Evolutionary conservation across 75 land plant species (phyloP).

Genomic region (Selaginella moellendorffii): DNA sequence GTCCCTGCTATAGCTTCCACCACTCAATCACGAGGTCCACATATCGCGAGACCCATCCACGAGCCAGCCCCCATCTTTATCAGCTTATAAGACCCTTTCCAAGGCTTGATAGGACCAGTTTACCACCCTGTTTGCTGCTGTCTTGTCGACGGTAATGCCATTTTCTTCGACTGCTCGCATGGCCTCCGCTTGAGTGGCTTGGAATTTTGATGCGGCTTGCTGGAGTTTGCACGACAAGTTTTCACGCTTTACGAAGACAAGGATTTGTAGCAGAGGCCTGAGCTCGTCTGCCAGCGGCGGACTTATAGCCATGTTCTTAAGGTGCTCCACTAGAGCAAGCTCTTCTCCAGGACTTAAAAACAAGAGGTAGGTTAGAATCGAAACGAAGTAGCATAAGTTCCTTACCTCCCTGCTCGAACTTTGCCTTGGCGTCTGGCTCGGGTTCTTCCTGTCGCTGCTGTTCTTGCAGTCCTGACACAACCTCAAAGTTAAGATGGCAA

Average conservation of each 20-base stretch:
- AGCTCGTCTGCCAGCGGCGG: slow-evolving; percentile 39
- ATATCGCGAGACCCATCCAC: not conserved
- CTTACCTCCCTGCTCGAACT: slow-evolving; percentile 98
- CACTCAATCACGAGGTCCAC: not conserved
- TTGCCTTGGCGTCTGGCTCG: slow-evolving; percentile 36
- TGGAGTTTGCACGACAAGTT: slow-evolving; percentile 60
- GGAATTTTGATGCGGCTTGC: slow-evolving; percentile 30
- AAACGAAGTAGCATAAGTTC: no score
- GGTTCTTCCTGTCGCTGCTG: not conserved
- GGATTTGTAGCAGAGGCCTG: slow-evolving; percentile 33
- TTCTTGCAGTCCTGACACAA: not conserved
- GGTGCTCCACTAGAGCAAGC: slow-evolving; percentile 78
- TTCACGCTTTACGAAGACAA: slow-evolving; percentile 48
- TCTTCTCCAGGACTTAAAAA: slow-evolving; percentile 80
- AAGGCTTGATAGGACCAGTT: not conserved
- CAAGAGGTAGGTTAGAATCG: no score
- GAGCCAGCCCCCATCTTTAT: not conserved
- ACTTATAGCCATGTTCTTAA: slow-evolving; percentile 59
- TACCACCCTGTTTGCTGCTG: no score
- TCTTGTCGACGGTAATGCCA: not conserved
- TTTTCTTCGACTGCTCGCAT: slow-evolving; percentile 34
- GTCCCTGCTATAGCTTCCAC: not conserved
- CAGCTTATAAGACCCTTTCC: not conserved
- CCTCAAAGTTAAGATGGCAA: not conserved
- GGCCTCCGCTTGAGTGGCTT: slow-evolving; percentile 54